These are phyloP conservation scores for Biscogniauxia marginata DNA, from an alignment of 2,329 filamentous ascomycete genomes.

Conservation along the genomic window DNA sequence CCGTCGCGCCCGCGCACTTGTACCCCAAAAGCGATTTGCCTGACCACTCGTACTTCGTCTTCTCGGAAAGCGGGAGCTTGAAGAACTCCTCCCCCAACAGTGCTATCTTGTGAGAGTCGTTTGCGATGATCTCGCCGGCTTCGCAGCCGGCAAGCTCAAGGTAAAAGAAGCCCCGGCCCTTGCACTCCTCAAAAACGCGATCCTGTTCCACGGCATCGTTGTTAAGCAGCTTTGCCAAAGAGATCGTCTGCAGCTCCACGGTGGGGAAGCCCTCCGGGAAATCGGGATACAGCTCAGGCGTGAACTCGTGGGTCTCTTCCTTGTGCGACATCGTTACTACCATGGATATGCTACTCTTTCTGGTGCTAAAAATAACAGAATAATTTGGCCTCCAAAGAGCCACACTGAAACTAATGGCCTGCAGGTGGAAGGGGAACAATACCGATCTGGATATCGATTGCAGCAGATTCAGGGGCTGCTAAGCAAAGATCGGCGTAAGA, in stretches of 20 bases:
- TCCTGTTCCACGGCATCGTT: conserved; percentile 20
- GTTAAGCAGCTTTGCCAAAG: conserved; percentile 26
- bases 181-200: conserved; percentile 28
- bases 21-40: conserved; percentile 32
- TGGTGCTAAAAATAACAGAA: neutral
- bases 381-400: too few relatives aligned
- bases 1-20: conserved; percentile 30
- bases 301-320: conserved; percentile 26
- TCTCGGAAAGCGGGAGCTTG: conserved; percentile 28
- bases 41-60: conserved; percentile 24
- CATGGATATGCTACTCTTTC: neutral
- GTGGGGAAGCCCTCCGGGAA: conserved; percentile 30
- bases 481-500: too few relatives aligned
- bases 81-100: conserved; percentile 27
- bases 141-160: conserved; percentile 25
- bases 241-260: conserved; percentile 29
- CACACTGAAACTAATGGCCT: too few relatives aligned
- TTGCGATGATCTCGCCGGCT: conserved; percentile 21
- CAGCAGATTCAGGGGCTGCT: too few relatives aligned
- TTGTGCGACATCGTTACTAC: conserved; percentile 24
- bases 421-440: too few relatives aligned
- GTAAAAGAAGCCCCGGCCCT: conserved; percentile 34
- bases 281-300: conserved; percentile 24
- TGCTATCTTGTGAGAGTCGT: conserved; percentile 22
- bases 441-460: too few relatives aligned